Conservation (phyloP, 2,329 filamentous ascomycete species). For the Dactylellina haptotyla region DNA sequence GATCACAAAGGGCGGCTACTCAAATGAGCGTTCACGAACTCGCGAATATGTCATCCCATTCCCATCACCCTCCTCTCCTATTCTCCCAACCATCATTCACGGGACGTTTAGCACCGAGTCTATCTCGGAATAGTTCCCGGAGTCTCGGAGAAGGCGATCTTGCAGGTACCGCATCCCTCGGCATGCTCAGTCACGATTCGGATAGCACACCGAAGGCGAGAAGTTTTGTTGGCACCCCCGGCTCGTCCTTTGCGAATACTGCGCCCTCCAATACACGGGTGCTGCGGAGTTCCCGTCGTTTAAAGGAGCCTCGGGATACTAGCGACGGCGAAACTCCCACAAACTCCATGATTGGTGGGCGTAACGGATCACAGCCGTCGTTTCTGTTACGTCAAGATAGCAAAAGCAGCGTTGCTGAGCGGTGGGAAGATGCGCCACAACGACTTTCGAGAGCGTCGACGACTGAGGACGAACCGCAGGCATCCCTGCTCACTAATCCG, state of each 20-base stretch:
- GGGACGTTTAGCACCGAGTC: constrained; percentile 20
- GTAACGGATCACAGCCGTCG: background rate
- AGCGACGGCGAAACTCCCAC: constrained; percentile 29
- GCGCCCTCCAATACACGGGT: constrained; percentile 14
- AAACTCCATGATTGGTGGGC: constrained; percentile 25
- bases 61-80: constrained; percentile 25
- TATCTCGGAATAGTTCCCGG: constrained; percentile 37
- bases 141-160: constrained; percentile 24
- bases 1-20: constrained; percentile 9
- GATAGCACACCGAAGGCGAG: constrained; percentile 47
- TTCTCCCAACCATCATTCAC: constrained; percentile 35
- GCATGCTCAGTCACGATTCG: constrained; percentile 38
- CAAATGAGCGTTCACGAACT: constrained; percentile 25
- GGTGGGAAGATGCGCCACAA: constrained; percentile 36
- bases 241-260: constrained; percentile 29
- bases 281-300: constrained; percentile 33
- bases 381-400: constrained; percentile 19
- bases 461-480: constrained; percentile 33
- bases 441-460: constrained; percentile 41
- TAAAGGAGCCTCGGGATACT: constrained; percentile 17
- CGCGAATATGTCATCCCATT: constrained; percentile 9
- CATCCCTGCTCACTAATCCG: constrained; percentile 16
- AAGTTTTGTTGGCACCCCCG: constrained; percentile 36
- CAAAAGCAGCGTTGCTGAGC: constrained; percentile 25
- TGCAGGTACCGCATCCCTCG: constrained; percentile 18